A percentile compares a stretch with the other conserved stretches of the same genome.
These are phyloP conservation scores for Cercospora berteroae DNA, from an alignment of 2,329 filamentous ascomycete genomes.

Conservation along the genomic window DNA sequence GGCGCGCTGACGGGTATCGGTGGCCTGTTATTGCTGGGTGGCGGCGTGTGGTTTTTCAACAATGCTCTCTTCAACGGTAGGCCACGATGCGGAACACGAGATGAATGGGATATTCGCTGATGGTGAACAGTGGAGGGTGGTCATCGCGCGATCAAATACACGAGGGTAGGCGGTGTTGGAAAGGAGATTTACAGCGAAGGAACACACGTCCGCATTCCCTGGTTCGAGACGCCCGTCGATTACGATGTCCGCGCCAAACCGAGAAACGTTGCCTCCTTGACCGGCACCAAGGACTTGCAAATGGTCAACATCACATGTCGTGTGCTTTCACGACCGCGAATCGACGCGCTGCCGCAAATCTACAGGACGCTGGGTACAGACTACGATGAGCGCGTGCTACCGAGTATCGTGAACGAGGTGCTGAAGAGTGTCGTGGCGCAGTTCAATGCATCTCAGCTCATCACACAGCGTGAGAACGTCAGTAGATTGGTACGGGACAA, in stretches of 20 bases:
- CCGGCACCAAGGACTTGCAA: slow-evolving; percentile 97
- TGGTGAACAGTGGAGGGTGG: slow-evolving; percentile 75
- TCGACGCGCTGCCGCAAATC: slow-evolving; percentile 90
- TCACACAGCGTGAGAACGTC: slow-evolving; percentile 98
- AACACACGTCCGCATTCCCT: slow-evolving; percentile 90
- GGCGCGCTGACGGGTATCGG: slow-evolving; percentile 56
- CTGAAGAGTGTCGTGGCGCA: slow-evolving; percentile 98
- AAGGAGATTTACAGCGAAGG: slow-evolving; percentile 97
- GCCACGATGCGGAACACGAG: slow-evolving; percentile 16
- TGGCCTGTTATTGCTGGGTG: slow-evolving; percentile 54
- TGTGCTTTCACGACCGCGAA: slow-evolving; percentile 87
- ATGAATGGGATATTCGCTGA: neutral
- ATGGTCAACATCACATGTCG: slow-evolving; percentile 99
- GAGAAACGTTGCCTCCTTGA: slow-evolving; percentile 92
- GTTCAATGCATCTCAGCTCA: slow-evolving; percentile 97
- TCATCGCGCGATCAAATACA: slow-evolving; percentile 98
- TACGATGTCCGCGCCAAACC: slow-evolving; percentile 98
- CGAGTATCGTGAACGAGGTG: slow-evolving; percentile 98
- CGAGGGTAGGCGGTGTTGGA: slow-evolving; percentile 79
- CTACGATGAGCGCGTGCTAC: slow-evolving; percentile 96
- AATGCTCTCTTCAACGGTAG: slow-evolving; percentile 69
- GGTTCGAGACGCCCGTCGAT: slow-evolving; percentile 94
- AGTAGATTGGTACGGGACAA: slow-evolving; percentile 89
- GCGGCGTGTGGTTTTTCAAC: slow-evolving; percentile 56
- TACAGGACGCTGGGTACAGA: slow-evolving; percentile 93